Evolutionary conservation across 139 green algal species (phyloP), one percentile per base, ranked within the genome.

Genomic region (Micractinium sp.): DNA sequence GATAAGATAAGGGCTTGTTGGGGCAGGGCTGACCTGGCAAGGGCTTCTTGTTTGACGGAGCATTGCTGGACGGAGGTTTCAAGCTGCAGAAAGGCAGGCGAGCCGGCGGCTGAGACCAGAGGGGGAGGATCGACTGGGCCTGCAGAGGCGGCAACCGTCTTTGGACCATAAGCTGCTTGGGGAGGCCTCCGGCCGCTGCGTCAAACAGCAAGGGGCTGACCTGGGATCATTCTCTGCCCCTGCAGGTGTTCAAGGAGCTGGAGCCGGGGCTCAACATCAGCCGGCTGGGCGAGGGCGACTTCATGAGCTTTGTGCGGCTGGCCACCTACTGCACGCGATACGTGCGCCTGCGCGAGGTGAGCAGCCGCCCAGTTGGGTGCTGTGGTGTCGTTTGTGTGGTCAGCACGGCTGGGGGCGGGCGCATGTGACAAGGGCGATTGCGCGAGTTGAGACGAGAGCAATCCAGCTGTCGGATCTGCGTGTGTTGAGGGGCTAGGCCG

Each of bases 281-380:
- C 33, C 90, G 92, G 25, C 90, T 96, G 74, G 69, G 85, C 1
- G 78, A 86, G 12, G 82, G 89, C 38, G 95, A 97, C 80, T 96
- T 96, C 74, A 76, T 93, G 38, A 90, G 90, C 89, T 95, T 96
- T 86, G 86, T 97, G 61, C 38, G 80, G 27, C 82, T 98, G 53
- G 91, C 90, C 7, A 79, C 91, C 33, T 95, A 95, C 89, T 93
- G 93, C 91, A 97, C 93, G 12, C 63, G 79, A 22, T 97, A 95
- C 83, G 89, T 93, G 47, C 91, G 95, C 71, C 61, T 95, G 23
- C 80, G 88, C 60, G 93, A 97, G 93, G 94, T 93, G 33, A 27
- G 36, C 41, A 38, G 47, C 15, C 47, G 33, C 16, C 25, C 1
- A 16, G 27, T 12, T 77, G 5, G 47, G 7, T 56, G 47, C 47